phyloP scores from a whole-genome alignment of 2,329 filamentous ascomycete genomes.

The Cladorrhinum sp. region DNA sequence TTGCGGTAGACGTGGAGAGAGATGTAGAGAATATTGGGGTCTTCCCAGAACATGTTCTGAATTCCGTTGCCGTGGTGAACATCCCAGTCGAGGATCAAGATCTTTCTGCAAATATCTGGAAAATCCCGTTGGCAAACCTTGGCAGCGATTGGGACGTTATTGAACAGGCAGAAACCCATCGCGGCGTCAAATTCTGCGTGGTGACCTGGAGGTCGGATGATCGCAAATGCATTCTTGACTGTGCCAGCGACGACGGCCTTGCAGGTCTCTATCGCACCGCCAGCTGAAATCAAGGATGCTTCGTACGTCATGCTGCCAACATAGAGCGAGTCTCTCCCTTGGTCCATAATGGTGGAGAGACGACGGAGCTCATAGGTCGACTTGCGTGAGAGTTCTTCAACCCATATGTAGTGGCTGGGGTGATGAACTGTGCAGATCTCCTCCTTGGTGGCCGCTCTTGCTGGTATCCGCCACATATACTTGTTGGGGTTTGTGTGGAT shows the following conservation, averaged over 20 bases:
- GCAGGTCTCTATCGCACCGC: constrained; percentile 93
- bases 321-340: constrained; percentile 73
- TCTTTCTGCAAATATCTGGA: constrained; percentile 76
- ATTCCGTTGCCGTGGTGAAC: constrained; percentile 84
- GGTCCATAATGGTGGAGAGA: constrained; percentile 59
- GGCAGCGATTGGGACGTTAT: constrained; percentile 94
- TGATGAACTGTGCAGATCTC: constrained; percentile 82
- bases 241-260: constrained; percentile 79
- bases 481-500: constrained; percentile 53
- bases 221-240: constrained; percentile 92
- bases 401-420: constrained; percentile 74
- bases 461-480: constrained; percentile 74
- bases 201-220: constrained; percentile 92
- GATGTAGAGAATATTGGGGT: constrained; percentile 93
- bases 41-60: constrained; percentile 92
- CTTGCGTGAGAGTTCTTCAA: constrained; percentile 55
- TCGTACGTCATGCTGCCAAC: constrained; percentile 79
- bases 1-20: constrained; percentile 87
- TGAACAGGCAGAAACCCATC: constrained; percentile 96
- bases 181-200: constrained; percentile 83
- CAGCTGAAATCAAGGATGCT: constrained; percentile 79
- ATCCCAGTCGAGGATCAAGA: constrained; percentile 92
- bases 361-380: constrained; percentile 64
- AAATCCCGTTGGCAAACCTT: constrained; percentile 80
- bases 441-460: constrained; percentile 70